A percentile compares a stretch with the other conserved stretches of the same genome.
phyloP scores from a whole-genome alignment of 306 rosid genomes.

The Crataegus laevigata region DNA sequence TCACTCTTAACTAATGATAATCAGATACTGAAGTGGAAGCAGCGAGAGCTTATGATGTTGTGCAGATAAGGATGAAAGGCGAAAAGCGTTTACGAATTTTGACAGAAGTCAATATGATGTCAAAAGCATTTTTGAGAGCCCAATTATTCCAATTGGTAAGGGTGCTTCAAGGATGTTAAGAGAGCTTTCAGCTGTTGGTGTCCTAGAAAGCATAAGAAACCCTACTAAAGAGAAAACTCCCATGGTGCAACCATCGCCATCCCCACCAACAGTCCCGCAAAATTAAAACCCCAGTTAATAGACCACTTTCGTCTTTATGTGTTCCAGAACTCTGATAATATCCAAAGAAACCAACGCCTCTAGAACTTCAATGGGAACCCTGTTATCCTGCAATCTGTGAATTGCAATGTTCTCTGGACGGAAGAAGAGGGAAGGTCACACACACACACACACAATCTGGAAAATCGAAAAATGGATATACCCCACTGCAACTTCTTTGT shows the following conservation, averaged over 20 bases:
- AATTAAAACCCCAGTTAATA: too few species aligned
- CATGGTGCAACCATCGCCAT: neutral
- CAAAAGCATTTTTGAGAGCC: neutral
- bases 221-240: neutral
- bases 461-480: too few species aligned
- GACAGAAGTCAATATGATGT: constrained; percentile 11
- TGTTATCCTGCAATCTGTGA: too few species aligned
- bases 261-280: too few species aligned
- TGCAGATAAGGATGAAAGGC: constrained; percentile 13
- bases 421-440: too few species aligned
- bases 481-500: too few species aligned
- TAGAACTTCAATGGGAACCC: too few species aligned
- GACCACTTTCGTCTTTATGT: too few species aligned
- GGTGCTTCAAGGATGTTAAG: constrained; percentile 12
- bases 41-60: constrained; percentile 32
- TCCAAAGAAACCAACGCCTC: too few species aligned
- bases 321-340: too few species aligned
- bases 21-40: constrained; percentile 26
- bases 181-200: neutral
- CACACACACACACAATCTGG: too few species aligned
- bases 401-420: too few species aligned
- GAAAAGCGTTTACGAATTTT: constrained; percentile 11
- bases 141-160: constrained; percentile 12
- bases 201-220: neutral
- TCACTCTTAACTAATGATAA: neutral